These are phyloP conservation scores for Solanum sejunctum DNA, from an alignment of 257 asterid species.

Conservation along the genomic window DNA sequence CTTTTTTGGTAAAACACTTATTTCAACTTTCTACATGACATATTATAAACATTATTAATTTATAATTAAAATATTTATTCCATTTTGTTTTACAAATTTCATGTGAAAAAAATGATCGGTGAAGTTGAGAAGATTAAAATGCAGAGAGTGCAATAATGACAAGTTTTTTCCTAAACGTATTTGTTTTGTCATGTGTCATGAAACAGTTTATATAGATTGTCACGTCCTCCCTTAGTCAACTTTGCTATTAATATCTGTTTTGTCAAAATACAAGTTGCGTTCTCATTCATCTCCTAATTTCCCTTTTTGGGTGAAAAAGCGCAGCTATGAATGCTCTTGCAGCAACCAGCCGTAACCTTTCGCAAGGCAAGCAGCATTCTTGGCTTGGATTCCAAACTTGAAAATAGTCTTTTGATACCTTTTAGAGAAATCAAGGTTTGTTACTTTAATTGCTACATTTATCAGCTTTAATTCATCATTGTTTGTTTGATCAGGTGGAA, in stretches of 20 bases:
- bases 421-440: conserved; percentile 87
- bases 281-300: not conserved
- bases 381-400: conserved; percentile 72
- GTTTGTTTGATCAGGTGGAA: conserved; percentile 55
- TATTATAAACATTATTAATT: no score
- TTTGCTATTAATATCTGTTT: not conserved
- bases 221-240: not conserved
- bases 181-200: no score
- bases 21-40: no score
- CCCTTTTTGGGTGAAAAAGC: not conserved
- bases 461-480: not conserved
- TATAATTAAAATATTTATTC: no score
- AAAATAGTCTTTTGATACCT: conserved; percentile 83
- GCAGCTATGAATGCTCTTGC: conserved; percentile 79
- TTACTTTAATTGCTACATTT: not conserved
- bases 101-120: no score
- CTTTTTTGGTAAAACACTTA: no score
- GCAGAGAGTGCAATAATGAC: no score
- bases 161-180: no score
- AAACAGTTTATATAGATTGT: not conserved
- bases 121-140: no score
- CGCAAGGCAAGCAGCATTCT: conserved; percentile 88
- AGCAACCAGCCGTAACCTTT: conserved; percentile 81
- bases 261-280: no score
- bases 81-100: no score